Percentiles rank a stretch among this genome's conserved stretches.
Conservation (phyloP, 2,329 filamentous ascomycete species). For the Fusarium annulatum region DNA sequence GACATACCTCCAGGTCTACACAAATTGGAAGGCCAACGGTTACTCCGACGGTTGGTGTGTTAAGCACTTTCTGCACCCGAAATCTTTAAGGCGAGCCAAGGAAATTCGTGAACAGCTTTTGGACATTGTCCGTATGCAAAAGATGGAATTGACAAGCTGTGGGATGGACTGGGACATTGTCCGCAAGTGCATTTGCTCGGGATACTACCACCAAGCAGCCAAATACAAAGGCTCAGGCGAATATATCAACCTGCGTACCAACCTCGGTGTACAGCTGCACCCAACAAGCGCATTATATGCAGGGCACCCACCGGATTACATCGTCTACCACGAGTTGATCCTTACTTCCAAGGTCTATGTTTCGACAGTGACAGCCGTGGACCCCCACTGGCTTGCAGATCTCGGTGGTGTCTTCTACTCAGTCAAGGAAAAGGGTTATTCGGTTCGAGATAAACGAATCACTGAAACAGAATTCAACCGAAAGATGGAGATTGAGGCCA, state of each 20-base stretch:
- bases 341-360: slow-evolving; percentile 98
- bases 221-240: slow-evolving; percentile 96
- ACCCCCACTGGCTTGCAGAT: slow-evolving; percentile 97
- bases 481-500: slow-evolving; percentile 90
- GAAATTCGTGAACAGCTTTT: slow-evolving; percentile 94
- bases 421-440: slow-evolving; percentile 97
- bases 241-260: slow-evolving; percentile 95
- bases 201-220: slow-evolving; percentile 98
- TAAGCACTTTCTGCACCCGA: slow-evolving; percentile 94
- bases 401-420: slow-evolving; percentile 97
- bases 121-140: slow-evolving; percentile 94
- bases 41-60: slow-evolving; percentile 92
- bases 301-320: slow-evolving; percentile 94
- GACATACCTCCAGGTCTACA: slow-evolving; percentile 94
- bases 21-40: slow-evolving; percentile 93
- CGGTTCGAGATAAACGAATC: slow-evolving; percentile 83
- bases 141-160: slow-evolving; percentile 87
- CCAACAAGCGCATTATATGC: slow-evolving; percentile 95
- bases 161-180: slow-evolving; percentile 98
- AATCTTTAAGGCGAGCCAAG: slow-evolving; percentile 88
- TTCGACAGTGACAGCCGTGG: slow-evolving; percentile 94
- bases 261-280: slow-evolving; percentile 92
- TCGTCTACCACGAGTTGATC: slow-evolving; percentile 97
- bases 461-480: slow-evolving; percentile 93
- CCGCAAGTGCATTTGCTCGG: slow-evolving; percentile 94